Evolutionary conservation across 2,329 filamentous ascomycete species (phyloP).

Genomic region (Fusarium floridanum): DNA sequence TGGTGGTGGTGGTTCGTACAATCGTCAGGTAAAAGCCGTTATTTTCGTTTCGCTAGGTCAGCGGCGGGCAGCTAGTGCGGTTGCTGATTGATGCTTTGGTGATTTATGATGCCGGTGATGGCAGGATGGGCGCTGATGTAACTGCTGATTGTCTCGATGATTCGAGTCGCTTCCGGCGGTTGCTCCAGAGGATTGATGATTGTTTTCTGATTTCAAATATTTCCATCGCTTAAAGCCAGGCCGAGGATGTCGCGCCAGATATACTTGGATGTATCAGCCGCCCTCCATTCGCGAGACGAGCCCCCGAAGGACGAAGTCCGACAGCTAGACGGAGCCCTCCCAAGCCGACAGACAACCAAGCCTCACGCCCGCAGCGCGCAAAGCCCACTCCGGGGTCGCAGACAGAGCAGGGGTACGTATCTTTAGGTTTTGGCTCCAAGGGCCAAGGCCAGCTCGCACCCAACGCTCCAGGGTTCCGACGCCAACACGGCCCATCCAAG

Average conservation of each 20-base stretch:
- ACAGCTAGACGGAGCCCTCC: conserved; percentile 21
- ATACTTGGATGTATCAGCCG: neutral
- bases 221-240: neutral
- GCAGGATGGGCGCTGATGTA: conserved; percentile 11
- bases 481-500: conserved; percentile 28
- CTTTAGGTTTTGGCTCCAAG: conserved; percentile 9
- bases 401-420: conserved; percentile 22
- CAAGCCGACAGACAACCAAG: conserved; percentile 10
- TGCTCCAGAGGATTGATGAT: conserved; percentile 7
- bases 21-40: conserved; percentile 36
- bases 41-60: conserved; percentile 36
- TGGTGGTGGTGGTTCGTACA: conserved; percentile 8
- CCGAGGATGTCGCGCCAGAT: conserved; percentile 6
- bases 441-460: conserved; percentile 31
- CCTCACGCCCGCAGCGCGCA: conserved; percentile 22
- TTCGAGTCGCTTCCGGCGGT: conserved; percentile 30
- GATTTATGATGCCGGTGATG: conserved; percentile 39
- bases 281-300: conserved; percentile 14
- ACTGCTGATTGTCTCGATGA: conserved; percentile 33
- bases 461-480: conserved; percentile 32
- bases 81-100: conserved; percentile 31
- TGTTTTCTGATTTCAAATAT: conserved; percentile 36
- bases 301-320: conserved; percentile 14
- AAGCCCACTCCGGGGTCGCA: conserved; percentile 21
- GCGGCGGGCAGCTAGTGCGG: conserved; percentile 25